Percentiles rank a stretch among this genome's conserved stretches.
Conservation (phyloP, 768 basidiomycete species). For the Kwoniella sp. region DNA sequence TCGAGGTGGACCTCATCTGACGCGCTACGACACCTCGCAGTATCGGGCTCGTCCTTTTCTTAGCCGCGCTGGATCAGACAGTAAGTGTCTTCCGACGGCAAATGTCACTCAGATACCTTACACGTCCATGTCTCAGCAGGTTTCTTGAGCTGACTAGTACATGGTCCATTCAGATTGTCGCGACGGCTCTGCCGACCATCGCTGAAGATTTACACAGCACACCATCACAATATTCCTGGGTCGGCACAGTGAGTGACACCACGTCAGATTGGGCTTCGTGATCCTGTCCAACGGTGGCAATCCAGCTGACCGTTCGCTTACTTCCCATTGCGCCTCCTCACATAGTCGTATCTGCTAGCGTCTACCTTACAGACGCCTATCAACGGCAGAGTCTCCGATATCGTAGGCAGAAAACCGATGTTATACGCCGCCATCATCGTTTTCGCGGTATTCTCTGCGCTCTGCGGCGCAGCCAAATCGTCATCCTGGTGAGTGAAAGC, state of each 20-base stretch:
- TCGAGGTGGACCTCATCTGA: too few species aligned
- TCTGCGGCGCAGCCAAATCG: conserved; percentile 49
- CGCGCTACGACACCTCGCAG: background rate
- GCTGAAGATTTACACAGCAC: conserved; percentile 43
- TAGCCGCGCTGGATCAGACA: conserved; percentile 41
- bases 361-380: conserved; percentile 35
- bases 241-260: conserved; percentile 40
- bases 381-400: conserved; percentile 49
- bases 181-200: conserved; percentile 48
- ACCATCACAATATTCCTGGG: conserved; percentile 50
- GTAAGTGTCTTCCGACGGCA: conserved; percentile 24
- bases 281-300: background rate
- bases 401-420: conserved; percentile 49
- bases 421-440: conserved; percentile 45
- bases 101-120: too few species aligned
- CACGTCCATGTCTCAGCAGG: too few species aligned
- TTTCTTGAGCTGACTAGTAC: too few species aligned
- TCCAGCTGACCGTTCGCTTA: background rate
- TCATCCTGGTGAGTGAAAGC: conserved; percentile 29
- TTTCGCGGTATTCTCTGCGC: conserved; percentile 43
- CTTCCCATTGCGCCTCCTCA: background rate
- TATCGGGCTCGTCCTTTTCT: conserved; percentile 33
- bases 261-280: background rate
- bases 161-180: conserved; percentile 28
- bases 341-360: conserved; percentile 35